Evolutionary conservation across 2,329 filamentous ascomycete genomes (phyloP).

Genomic region (Ceratocystis variospora): DNA sequence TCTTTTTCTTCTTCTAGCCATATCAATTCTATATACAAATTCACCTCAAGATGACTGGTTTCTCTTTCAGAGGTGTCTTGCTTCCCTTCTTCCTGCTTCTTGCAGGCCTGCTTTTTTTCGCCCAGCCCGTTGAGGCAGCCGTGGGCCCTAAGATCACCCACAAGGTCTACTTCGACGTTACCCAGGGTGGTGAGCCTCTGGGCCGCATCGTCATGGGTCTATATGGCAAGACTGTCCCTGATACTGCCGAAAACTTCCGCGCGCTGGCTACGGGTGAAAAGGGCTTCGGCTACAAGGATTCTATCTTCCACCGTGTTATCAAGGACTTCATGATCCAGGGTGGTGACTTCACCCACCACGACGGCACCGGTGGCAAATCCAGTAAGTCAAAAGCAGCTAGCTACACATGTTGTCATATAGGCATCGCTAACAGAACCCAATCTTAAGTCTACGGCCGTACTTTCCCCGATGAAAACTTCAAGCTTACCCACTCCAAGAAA

Average conservation of each 20-base stretch:
- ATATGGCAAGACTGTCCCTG: conserved; percentile 75
- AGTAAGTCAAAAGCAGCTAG: conserved; percentile 37
- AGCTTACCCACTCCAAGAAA: conserved; percentile 81
- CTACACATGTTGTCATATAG: not conserved
- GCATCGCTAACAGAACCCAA: not conserved
- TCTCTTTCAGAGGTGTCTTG: conserved; percentile 56
- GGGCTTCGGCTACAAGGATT: conserved; percentile 71
- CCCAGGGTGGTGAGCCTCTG: conserved; percentile 57
- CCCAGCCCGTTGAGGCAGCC: conserved; percentile 56
- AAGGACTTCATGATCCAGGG: conserved; percentile 87
- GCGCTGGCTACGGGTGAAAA: conserved; percentile 74
- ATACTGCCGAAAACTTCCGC: conserved; percentile 61
- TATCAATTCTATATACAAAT: conserved; percentile 40
- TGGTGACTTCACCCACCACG: conserved; percentile 72
- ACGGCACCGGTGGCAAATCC: conserved; percentile 74
- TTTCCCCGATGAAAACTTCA: conserved; percentile 88
- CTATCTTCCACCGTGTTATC: conserved; percentile 80
- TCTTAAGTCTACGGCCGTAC: conserved; percentile 65
- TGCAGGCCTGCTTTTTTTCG: conserved; percentile 60
- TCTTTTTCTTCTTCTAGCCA: not conserved
- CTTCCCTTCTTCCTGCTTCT: conserved; percentile 63
- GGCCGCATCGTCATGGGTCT: conserved; percentile 70
- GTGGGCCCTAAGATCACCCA: conserved; percentile 92
- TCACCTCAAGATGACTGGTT: conserved; percentile 23
- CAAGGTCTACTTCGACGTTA: conserved; percentile 85